A percentile compares a stretch with the other conserved stretches of the same genome.
Evolutionary conservation across 1,284 basidiomycete species (phyloP).

Genomic region (Inonotus obliquus): DNA sequence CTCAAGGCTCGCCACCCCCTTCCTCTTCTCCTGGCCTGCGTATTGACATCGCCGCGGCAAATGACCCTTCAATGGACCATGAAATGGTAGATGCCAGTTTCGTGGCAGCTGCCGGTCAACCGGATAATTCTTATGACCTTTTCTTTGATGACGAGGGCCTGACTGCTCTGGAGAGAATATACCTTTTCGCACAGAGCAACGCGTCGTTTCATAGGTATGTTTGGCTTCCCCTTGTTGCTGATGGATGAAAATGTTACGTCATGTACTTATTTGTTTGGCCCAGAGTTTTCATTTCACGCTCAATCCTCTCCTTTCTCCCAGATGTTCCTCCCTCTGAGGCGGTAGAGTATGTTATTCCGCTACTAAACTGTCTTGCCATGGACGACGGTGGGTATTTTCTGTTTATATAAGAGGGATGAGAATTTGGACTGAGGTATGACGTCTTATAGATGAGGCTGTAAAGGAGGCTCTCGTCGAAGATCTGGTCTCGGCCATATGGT

Average conservation of each 20-base stretch:
- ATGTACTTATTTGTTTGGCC: background rate
- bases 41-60: constrained; percentile 15
- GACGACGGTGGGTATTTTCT: constrained; percentile 64
- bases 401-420: background rate
- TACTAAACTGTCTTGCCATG: constrained; percentile 82
- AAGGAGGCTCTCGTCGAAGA: constrained; percentile 87
- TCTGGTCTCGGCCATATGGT: constrained; percentile 86
- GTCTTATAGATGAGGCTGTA: constrained; percentile 79
- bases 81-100: constrained; percentile 25
- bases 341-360: constrained; percentile 90
- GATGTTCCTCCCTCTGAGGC: constrained; percentile 85
- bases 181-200: constrained; percentile 86
- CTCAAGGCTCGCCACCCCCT: background rate
- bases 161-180: constrained; percentile 87
- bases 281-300: constrained; percentile 78
- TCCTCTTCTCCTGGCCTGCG: background rate
- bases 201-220: constrained; percentile 68
- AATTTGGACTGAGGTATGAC: constrained; percentile 11
- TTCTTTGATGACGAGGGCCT: constrained; percentile 71
- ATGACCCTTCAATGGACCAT: constrained; percentile 19
- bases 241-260: constrained; percentile 12
- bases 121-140: constrained; percentile 38
- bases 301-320: constrained; percentile 69
- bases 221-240: background rate
- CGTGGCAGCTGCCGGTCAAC: background rate